A percentile compares a stretch with the other conserved stretches of the same genome.
phyloP scores from a whole-genome alignment of 768 basidiomycete species.

The Boletus reticuloceps region DNA sequence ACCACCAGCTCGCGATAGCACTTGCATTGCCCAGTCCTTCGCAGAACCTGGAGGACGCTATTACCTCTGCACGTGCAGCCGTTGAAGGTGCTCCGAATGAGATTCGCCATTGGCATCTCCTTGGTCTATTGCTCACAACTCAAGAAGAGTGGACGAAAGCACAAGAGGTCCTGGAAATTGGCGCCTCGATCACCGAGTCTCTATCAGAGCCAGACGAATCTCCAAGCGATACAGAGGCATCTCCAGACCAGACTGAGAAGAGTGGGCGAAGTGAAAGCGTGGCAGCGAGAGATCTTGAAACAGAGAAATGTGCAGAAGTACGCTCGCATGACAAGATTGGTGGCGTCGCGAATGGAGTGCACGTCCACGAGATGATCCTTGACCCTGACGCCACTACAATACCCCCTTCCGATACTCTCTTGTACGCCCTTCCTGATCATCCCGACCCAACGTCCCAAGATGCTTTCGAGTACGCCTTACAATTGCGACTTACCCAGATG shows the following conservation, averaged over 20 bases:
- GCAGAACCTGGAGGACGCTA: constrained; percentile 66
- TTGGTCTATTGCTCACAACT: constrained; percentile 79
- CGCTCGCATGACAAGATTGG: background rate
- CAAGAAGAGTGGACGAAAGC: constrained; percentile 80
- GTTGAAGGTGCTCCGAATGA: constrained; percentile 65
- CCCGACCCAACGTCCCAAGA: constrained; percentile 52
- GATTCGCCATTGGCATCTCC: constrained; percentile 85
- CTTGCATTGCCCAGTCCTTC: constrained; percentile 60
- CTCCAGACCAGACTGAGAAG: constrained; percentile 11
- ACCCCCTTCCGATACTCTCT: constrained; percentile 42
- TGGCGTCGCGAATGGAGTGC: background rate
- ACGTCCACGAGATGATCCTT: constrained; percentile 28
- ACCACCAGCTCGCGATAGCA: constrained; percentile 82
- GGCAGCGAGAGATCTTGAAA: constrained; percentile 9
- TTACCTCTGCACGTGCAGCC: constrained; percentile 63
- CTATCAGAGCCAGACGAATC: constrained; percentile 33
- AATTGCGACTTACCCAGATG: constrained; percentile 84
- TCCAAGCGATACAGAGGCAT: constrained; percentile 20
- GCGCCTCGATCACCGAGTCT: constrained; percentile 55
- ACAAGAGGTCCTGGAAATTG: constrained; percentile 72
- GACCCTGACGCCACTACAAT: constrained; percentile 28
- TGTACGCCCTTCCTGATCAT: constrained; percentile 46
- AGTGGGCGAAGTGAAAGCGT: background rate
- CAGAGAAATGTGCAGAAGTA: constrained; percentile 4
- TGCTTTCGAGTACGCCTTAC: constrained; percentile 73